Percentiles rank a stretch among this genome's conserved stretches.
phyloP scores from a whole-genome alignment of 805 yeast species.

The Candida wancherniae region DNA sequence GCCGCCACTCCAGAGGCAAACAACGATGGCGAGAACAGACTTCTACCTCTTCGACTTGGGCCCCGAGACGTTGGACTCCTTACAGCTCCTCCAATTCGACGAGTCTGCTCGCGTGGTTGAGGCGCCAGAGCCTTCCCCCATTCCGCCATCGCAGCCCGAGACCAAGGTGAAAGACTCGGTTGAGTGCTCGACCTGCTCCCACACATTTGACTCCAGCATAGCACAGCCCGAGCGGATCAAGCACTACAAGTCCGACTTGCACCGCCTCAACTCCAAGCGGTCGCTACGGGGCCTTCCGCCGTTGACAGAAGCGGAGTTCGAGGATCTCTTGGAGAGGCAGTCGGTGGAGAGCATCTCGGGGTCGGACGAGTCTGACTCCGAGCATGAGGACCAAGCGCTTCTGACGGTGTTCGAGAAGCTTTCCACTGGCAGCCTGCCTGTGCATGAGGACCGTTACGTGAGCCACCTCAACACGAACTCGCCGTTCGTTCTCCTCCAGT shows the following conservation, averaged over 20 bases:
- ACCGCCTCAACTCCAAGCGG: slow-evolving; percentile 57
- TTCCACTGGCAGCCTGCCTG: slow-evolving; percentile 15
- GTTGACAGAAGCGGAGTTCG: slow-evolving; percentile 56
- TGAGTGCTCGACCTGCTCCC: slow-evolving; percentile 18
- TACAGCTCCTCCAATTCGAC: slow-evolving; percentile 14
- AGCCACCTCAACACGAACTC: slow-evolving; percentile 65
- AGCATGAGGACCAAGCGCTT: slow-evolving; percentile 17
- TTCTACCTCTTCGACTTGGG: slow-evolving; percentile 10
- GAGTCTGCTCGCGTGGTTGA: slow-evolving; percentile 8
- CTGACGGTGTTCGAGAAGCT: slow-evolving; percentile 20
- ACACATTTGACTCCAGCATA: slow-evolving; percentile 6
- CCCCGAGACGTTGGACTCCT: slow-evolving; percentile 2
- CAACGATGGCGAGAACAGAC: slow-evolving; percentile 7
- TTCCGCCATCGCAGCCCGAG: slow-evolving; percentile 1
- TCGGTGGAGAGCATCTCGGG: slow-evolving; percentile 59
- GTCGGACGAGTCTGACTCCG: slow-evolving; percentile 32
- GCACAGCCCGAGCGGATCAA: slow-evolving; percentile 19
- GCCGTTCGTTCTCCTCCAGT: slow-evolving; percentile 58
- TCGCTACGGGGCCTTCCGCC: slow-evolving; percentile 39
- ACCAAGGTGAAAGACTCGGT: slow-evolving; percentile 12
- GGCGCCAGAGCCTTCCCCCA: background rate
- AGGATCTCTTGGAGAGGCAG: slow-evolving; percentile 44
- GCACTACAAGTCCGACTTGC: slow-evolving; percentile 57
- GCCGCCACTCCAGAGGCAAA: too few relatives aligned
- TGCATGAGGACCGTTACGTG: slow-evolving; percentile 26